A percentile compares a stretch with the other conserved stretches of the same genome.
These are phyloP conservation scores for Fusarium algeriense DNA, from an alignment of 2,329 filamentous ascomycete species.

Conservation along the genomic window DNA sequence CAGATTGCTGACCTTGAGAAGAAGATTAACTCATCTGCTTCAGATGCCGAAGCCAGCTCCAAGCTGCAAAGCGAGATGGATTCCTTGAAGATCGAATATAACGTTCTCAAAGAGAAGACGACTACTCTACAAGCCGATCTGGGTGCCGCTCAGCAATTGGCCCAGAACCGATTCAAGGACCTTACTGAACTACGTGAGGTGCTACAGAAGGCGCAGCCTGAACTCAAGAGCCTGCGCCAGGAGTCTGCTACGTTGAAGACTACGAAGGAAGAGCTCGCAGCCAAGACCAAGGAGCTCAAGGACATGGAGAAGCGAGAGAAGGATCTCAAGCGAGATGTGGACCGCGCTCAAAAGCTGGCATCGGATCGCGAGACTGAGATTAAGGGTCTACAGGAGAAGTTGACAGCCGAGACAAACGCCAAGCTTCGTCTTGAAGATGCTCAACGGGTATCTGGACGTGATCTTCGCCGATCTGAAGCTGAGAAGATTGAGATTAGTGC, in stretches of 20 bases:
- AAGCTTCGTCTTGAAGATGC: slow-evolving; percentile 83
- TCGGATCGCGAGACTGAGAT: slow-evolving; percentile 83
- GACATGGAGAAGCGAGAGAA: slow-evolving; percentile 85
- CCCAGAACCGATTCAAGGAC: slow-evolving; percentile 89
- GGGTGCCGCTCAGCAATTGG: slow-evolving; percentile 85
- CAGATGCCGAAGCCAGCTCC: slow-evolving; percentile 59
- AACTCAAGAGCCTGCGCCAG: slow-evolving; percentile 81
- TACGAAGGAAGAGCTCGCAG: slow-evolving; percentile 78
- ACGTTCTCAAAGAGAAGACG: slow-evolving; percentile 78
- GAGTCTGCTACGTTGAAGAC: slow-evolving; percentile 81
- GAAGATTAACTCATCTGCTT: slow-evolving; percentile 65
- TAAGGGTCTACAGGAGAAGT: slow-evolving; percentile 80
- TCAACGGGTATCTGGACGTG: slow-evolving; percentile 78
- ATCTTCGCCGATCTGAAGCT: slow-evolving; percentile 80
- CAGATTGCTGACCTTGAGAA: slow-evolving; percentile 76
- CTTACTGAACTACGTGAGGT: slow-evolving; percentile 83
- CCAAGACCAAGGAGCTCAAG: slow-evolving; percentile 71
- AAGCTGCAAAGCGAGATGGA: slow-evolving; percentile 73
- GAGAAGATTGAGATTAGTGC: slow-evolving; percentile 84
- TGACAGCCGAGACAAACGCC: slow-evolving; percentile 78
- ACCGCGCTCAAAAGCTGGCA: slow-evolving; percentile 75
- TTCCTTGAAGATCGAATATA: slow-evolving; percentile 64
- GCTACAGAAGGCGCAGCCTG: slow-evolving; percentile 86
- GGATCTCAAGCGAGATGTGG: slow-evolving; percentile 81
- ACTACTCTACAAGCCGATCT: slow-evolving; percentile 83